A percentile compares a stretch with the other conserved stretches of the same genome.
phyloP scores from a whole-genome alignment of 768 basidiomycete genomes.

The Russula sp. region DNA sequence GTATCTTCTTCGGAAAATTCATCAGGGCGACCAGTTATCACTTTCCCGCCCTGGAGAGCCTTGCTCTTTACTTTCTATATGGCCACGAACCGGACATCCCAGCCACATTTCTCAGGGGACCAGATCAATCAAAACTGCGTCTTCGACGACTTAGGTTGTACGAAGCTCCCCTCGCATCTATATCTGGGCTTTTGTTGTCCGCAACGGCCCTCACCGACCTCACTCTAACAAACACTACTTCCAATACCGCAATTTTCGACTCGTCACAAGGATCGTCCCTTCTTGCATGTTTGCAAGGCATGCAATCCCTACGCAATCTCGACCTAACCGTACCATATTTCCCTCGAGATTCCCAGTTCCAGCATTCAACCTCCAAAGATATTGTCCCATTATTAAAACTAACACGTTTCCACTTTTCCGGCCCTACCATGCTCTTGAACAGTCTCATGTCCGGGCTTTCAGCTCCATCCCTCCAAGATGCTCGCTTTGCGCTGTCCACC shows the following conservation, averaged over 20 bases:
- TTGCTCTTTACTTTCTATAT: background rate
- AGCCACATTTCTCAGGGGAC: background rate
- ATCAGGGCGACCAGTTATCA: background rate
- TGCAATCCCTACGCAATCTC: constrained; percentile 3
- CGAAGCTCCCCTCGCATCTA: too few relatives aligned
- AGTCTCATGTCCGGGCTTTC: background rate
- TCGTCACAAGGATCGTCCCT: background rate
- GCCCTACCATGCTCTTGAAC: background rate
- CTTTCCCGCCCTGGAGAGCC: constrained; percentile 13
- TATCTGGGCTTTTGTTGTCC: constrained; percentile 1
- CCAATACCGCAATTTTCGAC: too few relatives aligned
- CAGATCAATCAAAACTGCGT: background rate
- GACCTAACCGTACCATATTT: background rate
- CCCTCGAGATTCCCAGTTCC: background rate
- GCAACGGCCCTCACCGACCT: constrained; percentile 8
- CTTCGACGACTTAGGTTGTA: constrained; percentile 1
- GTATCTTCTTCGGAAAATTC: background rate
- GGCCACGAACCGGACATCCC: background rate
- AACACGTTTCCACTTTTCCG: background rate
- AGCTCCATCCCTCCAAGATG: constrained; percentile 4
- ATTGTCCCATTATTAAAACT: background rate
- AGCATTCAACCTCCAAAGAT: too few relatives aligned
- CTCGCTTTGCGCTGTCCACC: background rate
- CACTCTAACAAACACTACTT: background rate
- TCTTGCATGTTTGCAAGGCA: background rate